Percentiles rank a stretch among this genome's conserved stretches.
Conservation (phyloP, 768 basidiomycete genomes). For the Collybiopsis confluens region DNA sequence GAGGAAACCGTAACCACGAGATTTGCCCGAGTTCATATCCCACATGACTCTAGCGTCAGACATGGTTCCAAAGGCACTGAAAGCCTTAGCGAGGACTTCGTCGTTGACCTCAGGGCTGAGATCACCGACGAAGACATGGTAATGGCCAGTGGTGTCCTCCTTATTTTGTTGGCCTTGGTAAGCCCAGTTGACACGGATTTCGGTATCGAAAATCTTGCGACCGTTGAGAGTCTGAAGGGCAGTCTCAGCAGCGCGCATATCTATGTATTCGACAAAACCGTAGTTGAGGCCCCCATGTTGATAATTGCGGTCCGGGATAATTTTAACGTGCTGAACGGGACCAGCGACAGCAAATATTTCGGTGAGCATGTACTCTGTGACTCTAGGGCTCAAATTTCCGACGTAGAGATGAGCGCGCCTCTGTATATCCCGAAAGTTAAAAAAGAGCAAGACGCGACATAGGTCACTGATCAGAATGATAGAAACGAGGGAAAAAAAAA, state of each 20-base stretch:
- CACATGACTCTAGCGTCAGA: slow-evolving; percentile 99
- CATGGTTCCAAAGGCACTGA: slow-evolving; percentile 93
- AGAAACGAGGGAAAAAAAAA: slow-evolving; percentile 18
- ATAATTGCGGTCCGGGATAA: slow-evolving; percentile 98
- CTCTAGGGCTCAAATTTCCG: slow-evolving; percentile 94
- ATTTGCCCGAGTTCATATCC: slow-evolving; percentile 99
- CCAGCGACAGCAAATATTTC: slow-evolving; percentile 97
- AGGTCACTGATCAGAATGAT: slow-evolving; percentile 24
- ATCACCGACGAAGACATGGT: slow-evolving; percentile 99
- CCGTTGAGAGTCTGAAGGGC: slow-evolving; percentile 98
- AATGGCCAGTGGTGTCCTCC: slow-evolving; percentile 97
- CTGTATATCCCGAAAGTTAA: slow-evolving; percentile 35
- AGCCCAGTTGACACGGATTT: slow-evolving; percentile 99
- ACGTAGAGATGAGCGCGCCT: slow-evolving; percentile 97
- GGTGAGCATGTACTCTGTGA: slow-evolving; percentile 98
- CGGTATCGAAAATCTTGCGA: slow-evolving; percentile 99
- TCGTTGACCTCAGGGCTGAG: slow-evolving; percentile 99
- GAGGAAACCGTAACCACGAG: slow-evolving; percentile 96
- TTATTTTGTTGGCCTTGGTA: slow-evolving; percentile 98
- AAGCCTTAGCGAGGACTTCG: slow-evolving; percentile 93
- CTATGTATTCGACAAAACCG: slow-evolving; percentile 98
- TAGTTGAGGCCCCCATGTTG: slow-evolving; percentile 99
- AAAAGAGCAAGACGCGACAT: slow-evolving; percentile 17
- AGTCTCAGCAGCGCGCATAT: slow-evolving; percentile 98
- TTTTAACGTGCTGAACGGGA: slow-evolving; percentile 98